These are phyloP conservation scores for Rhizophlyctis rosea DNA, from an alignment of 192 early-diverging fungal species.

Conservation along the genomic window DNA sequence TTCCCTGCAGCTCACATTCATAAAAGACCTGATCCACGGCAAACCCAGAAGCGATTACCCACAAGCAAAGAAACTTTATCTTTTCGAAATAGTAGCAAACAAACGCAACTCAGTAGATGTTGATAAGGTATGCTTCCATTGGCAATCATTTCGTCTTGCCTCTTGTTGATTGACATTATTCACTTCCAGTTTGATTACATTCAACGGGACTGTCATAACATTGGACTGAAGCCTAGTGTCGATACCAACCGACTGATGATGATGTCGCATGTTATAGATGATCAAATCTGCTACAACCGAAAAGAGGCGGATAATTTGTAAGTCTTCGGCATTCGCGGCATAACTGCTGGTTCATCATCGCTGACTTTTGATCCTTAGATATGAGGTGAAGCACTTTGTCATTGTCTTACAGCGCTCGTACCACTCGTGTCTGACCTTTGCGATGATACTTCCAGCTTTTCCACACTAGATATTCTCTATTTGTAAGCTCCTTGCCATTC, in stretches of 20 bases:
- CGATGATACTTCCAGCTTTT: constrained; percentile 18
- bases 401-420: not conserved
- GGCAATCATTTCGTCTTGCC: not conserved
- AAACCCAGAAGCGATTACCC: constrained; percentile 27
- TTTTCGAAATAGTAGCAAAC: constrained; percentile 98
- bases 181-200: constrained; percentile 52
- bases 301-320: constrained; percentile 89
- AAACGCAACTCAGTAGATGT: constrained; percentile 91
- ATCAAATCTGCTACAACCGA: constrained; percentile 85
- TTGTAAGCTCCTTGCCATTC: too few species aligned
- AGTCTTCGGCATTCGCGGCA: constrained; percentile 29
- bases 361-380: not conserved
- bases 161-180: not conserved
- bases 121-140: constrained; percentile 68
- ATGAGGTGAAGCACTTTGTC: constrained; percentile 6
- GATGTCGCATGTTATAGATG: constrained; percentile 79
- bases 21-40: constrained; percentile 50
- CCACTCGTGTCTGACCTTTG: not conserved
- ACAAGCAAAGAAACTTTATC: constrained; percentile 52
- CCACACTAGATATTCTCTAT: constrained; percentile 29
- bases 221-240: constrained; percentile 61
- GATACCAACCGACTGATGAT: constrained; percentile 69
- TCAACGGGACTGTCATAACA: constrained; percentile 68
- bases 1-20: constrained; percentile 30
- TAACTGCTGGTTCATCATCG: not conserved